Conservation (phyloP, 805 yeast species). For the Yarrowia phangngaensis region DNA sequence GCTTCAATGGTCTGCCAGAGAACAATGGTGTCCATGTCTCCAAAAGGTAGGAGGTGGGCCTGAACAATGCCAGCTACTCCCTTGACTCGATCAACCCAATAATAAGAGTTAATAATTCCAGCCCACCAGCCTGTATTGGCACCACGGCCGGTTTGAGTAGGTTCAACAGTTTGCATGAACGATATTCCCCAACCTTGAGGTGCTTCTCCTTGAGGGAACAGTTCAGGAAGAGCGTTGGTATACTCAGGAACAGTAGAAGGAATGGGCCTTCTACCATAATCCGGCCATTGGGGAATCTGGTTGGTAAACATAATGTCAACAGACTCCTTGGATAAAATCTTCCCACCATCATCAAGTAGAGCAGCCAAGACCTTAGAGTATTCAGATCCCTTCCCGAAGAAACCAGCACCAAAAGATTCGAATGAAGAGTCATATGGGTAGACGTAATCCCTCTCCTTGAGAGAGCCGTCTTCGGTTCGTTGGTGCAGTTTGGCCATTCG, state of each 20-base stretch:
- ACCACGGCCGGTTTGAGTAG: conserved; percentile 41
- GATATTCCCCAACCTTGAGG: conserved; percentile 40
- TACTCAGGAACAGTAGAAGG: conserved; percentile 27
- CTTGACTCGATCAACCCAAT: conserved; percentile 44
- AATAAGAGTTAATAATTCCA: conserved; percentile 43
- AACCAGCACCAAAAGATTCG: conserved; percentile 41
- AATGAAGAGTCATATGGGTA: not conserved
- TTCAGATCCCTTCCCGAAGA: conserved; percentile 43
- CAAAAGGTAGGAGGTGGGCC: conserved; percentile 42
- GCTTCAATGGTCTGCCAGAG: conserved; percentile 23
- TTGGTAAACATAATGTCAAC: conserved; percentile 39
- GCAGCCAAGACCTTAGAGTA: conserved; percentile 43
- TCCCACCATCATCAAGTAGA: conserved; percentile 43
- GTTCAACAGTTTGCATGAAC: conserved; percentile 33
- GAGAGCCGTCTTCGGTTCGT: conserved; percentile 31
- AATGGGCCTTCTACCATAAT: conserved; percentile 30
- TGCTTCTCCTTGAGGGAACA: conserved; percentile 32
- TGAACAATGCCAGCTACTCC: conserved; percentile 41
- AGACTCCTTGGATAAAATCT: conserved; percentile 39
- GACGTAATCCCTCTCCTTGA: conserved; percentile 25
- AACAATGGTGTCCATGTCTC: conserved; percentile 29
- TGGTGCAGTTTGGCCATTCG: conserved; percentile 34
- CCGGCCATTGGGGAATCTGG: conserved; percentile 39
- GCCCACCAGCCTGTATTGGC: conserved; percentile 43
- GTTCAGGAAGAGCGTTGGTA: conserved; percentile 25